phyloP scores from a whole-genome alignment of 495 filamentous ascomycete genomes.

The Antarctomyces pellizariae region DNA sequence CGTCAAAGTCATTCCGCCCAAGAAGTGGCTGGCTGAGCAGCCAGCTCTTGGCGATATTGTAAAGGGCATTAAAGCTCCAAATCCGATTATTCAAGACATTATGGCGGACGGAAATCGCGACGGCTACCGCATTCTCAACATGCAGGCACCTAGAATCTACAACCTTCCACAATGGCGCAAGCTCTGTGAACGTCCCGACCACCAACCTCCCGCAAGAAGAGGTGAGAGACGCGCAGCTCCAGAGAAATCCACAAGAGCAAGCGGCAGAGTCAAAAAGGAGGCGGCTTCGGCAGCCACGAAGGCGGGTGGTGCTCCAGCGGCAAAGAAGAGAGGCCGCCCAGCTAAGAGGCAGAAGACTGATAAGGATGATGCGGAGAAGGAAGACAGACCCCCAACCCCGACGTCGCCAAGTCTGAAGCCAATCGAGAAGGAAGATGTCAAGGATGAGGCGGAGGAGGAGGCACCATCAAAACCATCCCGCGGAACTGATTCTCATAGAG shows the following conservation, averaged over 20 bases:
- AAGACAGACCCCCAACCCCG: constrained; percentile 18
- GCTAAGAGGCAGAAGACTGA: constrained; percentile 17
- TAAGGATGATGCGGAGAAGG: constrained; percentile 17
- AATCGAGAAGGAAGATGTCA: constrained; percentile 21
- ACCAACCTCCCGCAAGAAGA: constrained; percentile 85
- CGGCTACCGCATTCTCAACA: constrained; percentile 86
- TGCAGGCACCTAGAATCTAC: constrained; percentile 84
- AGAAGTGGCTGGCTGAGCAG: constrained; percentile 75
- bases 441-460: constrained; percentile 23
- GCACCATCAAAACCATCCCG: too few species aligned
- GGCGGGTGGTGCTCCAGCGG: constrained; percentile 5
- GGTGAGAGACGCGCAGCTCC: constrained; percentile 70
- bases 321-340: constrained; percentile 13
- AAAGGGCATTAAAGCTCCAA: constrained; percentile 80
- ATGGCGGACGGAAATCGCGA: constrained; percentile 83
- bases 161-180: constrained; percentile 90
- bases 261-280: constrained; percentile 8
- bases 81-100: constrained; percentile 95
- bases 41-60: constrained; percentile 61
- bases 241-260: constrained; percentile 26
- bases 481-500: constrained; percentile 6
- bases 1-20: constrained; percentile 79
- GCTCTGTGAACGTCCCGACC: constrained; percentile 75
- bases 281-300: constrained; percentile 12
- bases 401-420: constrained; percentile 21